Evolutionary conservation across 257 asterid genomes (phyloP).

Genomic region (Solanum paucissectum): DNA sequence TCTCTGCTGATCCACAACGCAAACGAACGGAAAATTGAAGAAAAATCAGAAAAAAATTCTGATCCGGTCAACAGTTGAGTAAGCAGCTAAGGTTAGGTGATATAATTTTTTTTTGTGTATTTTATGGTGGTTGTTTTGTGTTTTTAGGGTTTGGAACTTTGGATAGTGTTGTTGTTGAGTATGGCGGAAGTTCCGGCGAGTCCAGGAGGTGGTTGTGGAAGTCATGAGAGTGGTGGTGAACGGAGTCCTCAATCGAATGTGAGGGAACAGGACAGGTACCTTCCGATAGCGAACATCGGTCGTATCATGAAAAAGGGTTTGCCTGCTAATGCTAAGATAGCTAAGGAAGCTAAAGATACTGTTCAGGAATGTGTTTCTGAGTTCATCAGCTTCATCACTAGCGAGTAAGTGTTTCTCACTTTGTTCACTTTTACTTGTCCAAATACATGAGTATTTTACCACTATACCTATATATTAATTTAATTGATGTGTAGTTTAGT

Average conservation of each 20-base stretch:
- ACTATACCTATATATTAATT: neutral
- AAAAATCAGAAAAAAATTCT: neutral
- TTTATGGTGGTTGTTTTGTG: neutral
- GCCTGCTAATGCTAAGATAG: conserved; percentile 63
- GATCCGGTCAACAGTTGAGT: neutral
- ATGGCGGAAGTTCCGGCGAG: conserved; percentile 31
- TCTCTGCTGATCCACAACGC: neutral
- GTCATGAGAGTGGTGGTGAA: conserved; percentile 48
- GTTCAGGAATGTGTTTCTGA: conserved; percentile 77
- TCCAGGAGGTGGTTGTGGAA: conserved; percentile 36
- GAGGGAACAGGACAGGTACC: conserved; percentile 63
- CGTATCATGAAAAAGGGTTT: conserved; percentile 70
- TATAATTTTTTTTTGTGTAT: neutral
- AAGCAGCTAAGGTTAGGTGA: neutral
- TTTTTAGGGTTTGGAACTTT: conserved; percentile 28
- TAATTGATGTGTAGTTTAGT: neutral
- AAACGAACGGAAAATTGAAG: neutral
- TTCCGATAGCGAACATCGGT: conserved; percentile 64
- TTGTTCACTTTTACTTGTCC: neutral
- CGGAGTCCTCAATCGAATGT: conserved; percentile 59
- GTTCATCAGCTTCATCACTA: conserved; percentile 65
- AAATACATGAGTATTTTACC: neutral
- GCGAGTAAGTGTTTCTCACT: conserved; percentile 39
- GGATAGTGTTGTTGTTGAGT: neutral
- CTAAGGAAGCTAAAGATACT: conserved; percentile 64